Evolutionary conservation across 139 green algal species (phyloP), one percentile per base, ranked within the genome.

Genomic region (Chlamydomonas sphaeroides): DNA sequence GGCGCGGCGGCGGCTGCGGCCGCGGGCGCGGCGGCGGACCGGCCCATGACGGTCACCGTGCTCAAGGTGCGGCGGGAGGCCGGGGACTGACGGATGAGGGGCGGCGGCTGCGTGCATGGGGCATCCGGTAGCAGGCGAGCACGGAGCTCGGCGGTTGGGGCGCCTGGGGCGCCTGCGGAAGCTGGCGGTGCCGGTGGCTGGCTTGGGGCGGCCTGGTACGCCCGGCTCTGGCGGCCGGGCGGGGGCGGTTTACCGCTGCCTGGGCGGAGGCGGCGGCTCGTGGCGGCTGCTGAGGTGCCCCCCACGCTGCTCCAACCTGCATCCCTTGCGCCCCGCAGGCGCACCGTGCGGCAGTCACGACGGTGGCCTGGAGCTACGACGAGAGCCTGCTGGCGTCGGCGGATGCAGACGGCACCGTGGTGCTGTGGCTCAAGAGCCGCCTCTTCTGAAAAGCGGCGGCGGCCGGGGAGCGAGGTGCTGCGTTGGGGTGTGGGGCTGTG

Each of bases 341-440:
- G 6, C 85, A 89, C 49, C 73, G 74, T 21, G 79, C 85, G 36
- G 59, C 73, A 0, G 85, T 89, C 3, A 66, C 56, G 14, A 20
- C 33, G 0, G 79, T 89, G 26, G 51, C 73, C 0, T 87, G 74
- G 69, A 63, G 49, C n/a, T 89, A 78, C 69, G 85, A 87, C 26
- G 85, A 87, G 74, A 67, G 38, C 17, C 39, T 87, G 28, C 80
- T 89, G 20, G 74, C 85, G 10, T 82, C 53, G 8, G 85, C 59
- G 20, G 80, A 87, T 30, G 74, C 65, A 18, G 85, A 67, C 15
- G 85, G 85, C 30, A 78, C 49, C 14, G 30, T 89, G 3, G 85
- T 87, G 33, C 45, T 89, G 48, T 89, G 85, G 85, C 63, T 75
- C 36, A 71, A 86, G 2, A 51, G 65, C 48, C 38, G 65, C 28